Base-by-base conservation (phyloP, 83 land plant genomes). In the Thuja plicata region DNA sequence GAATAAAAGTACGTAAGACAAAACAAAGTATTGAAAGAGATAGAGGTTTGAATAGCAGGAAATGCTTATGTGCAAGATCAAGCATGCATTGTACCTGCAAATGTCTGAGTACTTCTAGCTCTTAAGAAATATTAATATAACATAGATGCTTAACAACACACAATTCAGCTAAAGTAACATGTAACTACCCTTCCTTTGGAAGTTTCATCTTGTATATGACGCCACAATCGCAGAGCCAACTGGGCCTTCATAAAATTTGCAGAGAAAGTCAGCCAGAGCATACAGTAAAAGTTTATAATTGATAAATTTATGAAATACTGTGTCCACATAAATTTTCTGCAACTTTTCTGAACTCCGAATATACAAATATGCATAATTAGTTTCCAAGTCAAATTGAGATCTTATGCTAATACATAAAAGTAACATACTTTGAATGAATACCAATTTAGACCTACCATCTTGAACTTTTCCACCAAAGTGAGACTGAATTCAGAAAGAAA, bases 151-250 rank as follows among this genome's bases (percentile, higher is more conserved):
- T 83, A 32, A 43, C 12, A 24, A 83, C 45, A 10, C 32, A 27
- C 48, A 81, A 3, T 83, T 32, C 52, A 82, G 84, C 24, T 41
- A 45, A 45, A 24, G 84, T 9, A 43, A 82, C 21, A 84, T 48
- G 86, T 84, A 48, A 84, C 86, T 48, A 94, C 97, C 93, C 93
- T 89, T 89, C 96, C 97, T 86, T 89, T 89, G 30, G 97, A 76
- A 35, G 87, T 88, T 88, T 94, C 97, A 66, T 92, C 86, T 88
- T 90, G 88, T 37, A 93, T 89, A 87, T 94, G 90, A 30, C 88
- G 89, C 94, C 91, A 92, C 71, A 95, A 57, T 88, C 97, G 91
- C 89, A 91, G 4, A 66, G 96, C 97, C 78, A 95, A 77, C 11
- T 86, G 88, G 62, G 94, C 90, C 96, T 95, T 87, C 90, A 78